phyloP scores from a whole-genome alignment of 352 stramenopile species.

The Halophytophthora batemanensis region DNA sequence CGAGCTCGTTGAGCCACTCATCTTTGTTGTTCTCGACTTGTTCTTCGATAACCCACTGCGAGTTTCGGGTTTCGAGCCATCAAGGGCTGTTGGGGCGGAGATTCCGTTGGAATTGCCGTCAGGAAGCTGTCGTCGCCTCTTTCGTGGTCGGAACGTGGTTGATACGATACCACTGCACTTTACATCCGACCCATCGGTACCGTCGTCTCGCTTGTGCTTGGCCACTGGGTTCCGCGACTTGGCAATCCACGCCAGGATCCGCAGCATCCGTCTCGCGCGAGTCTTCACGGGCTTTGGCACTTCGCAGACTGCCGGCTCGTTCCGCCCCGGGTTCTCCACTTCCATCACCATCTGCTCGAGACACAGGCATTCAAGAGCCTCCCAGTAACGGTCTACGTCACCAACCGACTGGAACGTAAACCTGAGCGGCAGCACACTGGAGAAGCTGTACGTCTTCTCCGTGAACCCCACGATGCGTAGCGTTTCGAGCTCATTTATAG shows the following conservation, averaged over 20 bases:
- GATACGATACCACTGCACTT: constrained; percentile 70
- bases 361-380: constrained; percentile 74
- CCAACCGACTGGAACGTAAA: constrained; percentile 36
- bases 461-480: constrained; percentile 61
- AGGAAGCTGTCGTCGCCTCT: constrained; percentile 23
- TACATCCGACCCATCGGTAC: constrained; percentile 4
- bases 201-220: constrained; percentile 25
- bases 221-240: constrained; percentile 49
- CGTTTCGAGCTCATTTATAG: constrained; percentile 25
- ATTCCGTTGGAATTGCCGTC: not conserved
- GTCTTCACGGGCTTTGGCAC: constrained; percentile 64
- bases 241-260: constrained; percentile 69
- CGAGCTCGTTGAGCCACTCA: not conserved
- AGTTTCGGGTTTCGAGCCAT: too few species aligned
- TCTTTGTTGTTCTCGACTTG: constrained; percentile 9
- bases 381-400: constrained; percentile 73
- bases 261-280: constrained; percentile 59
- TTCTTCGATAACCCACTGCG: constrained; percentile 2
- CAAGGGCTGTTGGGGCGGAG: not conserved
- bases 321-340: constrained; percentile 45
- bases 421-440: constrained; percentile 45
- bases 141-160: constrained; percentile 35
- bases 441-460: constrained; percentile 73
- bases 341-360: constrained; percentile 83
- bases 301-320: constrained; percentile 52